Evolutionary conservation across 2,329 filamentous ascomycete genomes (phyloP).

Genomic region (Aureobasidium sp.): DNA sequence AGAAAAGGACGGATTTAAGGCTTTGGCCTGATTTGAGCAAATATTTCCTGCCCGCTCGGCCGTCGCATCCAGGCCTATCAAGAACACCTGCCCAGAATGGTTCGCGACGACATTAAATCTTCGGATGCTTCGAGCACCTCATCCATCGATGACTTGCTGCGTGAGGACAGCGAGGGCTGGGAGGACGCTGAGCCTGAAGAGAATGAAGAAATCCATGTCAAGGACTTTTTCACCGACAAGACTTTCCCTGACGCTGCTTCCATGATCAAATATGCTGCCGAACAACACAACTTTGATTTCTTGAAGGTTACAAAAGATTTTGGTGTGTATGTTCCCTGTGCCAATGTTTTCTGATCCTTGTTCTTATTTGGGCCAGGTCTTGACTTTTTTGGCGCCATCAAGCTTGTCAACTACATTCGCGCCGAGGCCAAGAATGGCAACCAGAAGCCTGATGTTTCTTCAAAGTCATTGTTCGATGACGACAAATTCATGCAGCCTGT

Average conservation of each 20-base stretch:
- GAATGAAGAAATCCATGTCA: slow-evolving; percentile 29
- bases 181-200: slow-evolving; percentile 39
- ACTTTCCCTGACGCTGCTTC: slow-evolving; percentile 27
- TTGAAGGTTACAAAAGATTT: slow-evolving; percentile 28
- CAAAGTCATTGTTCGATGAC: slow-evolving; percentile 58
- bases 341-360: not conserved
- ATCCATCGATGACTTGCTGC: slow-evolving; percentile 11
- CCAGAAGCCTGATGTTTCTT: slow-evolving; percentile 50
- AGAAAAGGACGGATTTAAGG: slow-evolving; percentile 8
- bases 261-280: slow-evolving; percentile 34
- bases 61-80: not conserved
- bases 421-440: slow-evolving; percentile 34
- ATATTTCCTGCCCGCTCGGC: slow-evolving; percentile 5
- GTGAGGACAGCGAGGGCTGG: slow-evolving; percentile 36
- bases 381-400: slow-evolving; percentile 40
- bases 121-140: slow-evolving; percentile 21
- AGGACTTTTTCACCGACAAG: slow-evolving; percentile 36
- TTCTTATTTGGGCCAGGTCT: slow-evolving; percentile 27
- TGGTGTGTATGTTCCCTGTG: slow-evolving; percentile 26
- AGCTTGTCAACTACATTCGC: slow-evolving; percentile 45
- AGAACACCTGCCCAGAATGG: slow-evolving; percentile 7
- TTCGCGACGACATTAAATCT: slow-evolving; percentile 18
- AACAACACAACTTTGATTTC: slow-evolving; percentile 37
- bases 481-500: slow-evolving; percentile 79
- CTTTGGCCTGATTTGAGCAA: not conserved